These are phyloP conservation scores for Eutreptiella sp. DNA, from an alignment of 208 protist species.

Conservation along the genomic window DNA sequence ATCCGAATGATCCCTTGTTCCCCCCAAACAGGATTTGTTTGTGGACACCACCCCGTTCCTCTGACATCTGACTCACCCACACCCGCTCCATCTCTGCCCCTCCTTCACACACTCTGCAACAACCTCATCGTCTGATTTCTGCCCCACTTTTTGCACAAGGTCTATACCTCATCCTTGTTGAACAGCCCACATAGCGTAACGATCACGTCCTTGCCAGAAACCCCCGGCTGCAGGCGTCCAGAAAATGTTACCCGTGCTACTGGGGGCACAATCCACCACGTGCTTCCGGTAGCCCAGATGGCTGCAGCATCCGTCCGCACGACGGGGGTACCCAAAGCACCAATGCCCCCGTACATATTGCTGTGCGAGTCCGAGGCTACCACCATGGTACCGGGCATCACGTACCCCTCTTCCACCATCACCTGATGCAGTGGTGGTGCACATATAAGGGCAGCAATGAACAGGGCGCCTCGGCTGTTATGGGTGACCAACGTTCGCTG, in stretches of 20 bases:
- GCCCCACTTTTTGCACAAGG: too few relatives aligned
- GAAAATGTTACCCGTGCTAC: conserved; percentile 32
- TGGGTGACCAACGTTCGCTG: too few relatives aligned
- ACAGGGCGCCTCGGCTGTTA: too few relatives aligned
- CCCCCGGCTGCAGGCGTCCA: conserved; percentile 40
- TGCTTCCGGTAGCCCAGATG: conserved; percentile 54
- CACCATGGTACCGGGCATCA: conserved; percentile 40
- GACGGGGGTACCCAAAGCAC: conserved; percentile 57
- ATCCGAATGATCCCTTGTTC: too few relatives aligned
- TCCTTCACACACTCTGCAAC: too few relatives aligned
- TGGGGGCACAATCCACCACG: conserved; percentile 59
- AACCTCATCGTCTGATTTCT: too few relatives aligned
- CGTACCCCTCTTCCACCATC: conserved; percentile 63
- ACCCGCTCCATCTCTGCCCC: too few relatives aligned
- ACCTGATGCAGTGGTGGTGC: conserved; percentile 34
- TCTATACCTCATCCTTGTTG: conserved; percentile 57
- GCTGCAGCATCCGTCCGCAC: conserved; percentile 61
- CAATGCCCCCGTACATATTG: conserved; percentile 60
- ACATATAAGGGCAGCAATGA: not conserved
- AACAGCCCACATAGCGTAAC: conserved; percentile 56
- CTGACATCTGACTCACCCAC: too few relatives aligned
- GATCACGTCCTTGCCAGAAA: conserved; percentile 62
- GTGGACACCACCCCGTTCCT: too few relatives aligned
- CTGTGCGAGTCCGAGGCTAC: conserved; percentile 57
- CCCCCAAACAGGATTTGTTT: too few relatives aligned